A percentile compares a stretch with the other conserved stretches of the same genome.
Conservation (phyloP, 805 yeast genomes). For the Saccharomycopsis capsularis region DNA sequence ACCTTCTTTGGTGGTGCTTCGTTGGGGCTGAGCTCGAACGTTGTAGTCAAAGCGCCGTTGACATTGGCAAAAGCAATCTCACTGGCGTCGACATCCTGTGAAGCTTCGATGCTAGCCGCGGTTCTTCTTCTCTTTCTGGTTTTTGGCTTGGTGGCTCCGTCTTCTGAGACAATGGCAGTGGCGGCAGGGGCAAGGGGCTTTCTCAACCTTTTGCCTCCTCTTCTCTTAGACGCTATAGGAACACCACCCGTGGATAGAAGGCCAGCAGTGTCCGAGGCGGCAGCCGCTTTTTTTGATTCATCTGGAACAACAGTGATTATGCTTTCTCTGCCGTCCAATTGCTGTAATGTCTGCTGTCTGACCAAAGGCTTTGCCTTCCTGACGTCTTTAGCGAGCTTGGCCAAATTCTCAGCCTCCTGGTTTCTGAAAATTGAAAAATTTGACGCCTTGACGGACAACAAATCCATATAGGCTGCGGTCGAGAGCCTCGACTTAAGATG, state of each 20-base stretch:
- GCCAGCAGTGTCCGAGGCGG: not conserved
- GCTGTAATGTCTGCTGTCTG: constrained; percentile 4
- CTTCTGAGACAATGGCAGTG: not conserved
- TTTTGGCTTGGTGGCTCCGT: not conserved
- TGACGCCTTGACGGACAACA: constrained; percentile 3
- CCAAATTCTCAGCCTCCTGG: not conserved
- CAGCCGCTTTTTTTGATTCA: not conserved
- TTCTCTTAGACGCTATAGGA: constrained; percentile 2
- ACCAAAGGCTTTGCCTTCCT: constrained; percentile 2
- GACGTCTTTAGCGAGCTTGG: not conserved
- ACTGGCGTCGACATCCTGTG: not conserved
- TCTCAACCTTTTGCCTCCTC: not conserved
- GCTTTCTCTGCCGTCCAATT: constrained; percentile 14
- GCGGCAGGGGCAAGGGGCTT: not conserved
- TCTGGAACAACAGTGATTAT: constrained; percentile 8
- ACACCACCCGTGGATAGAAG: not conserved
- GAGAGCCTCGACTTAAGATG: not conserved
- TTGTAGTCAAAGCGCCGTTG: not conserved
- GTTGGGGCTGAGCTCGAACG: not conserved
- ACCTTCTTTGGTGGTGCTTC: not conserved
- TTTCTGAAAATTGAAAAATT: constrained; percentile 1
- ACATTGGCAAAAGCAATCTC: not conserved
- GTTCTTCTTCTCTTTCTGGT: not conserved
- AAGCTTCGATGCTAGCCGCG: not conserved
- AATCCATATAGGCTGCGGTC: constrained; percentile 1